Percentiles rank a stretch among this genome's conserved stretches.
Evolutionary conservation across 192 early-diverging fungal genomes (phyloP).

Genomic region (Dissophora ornata): DNA sequence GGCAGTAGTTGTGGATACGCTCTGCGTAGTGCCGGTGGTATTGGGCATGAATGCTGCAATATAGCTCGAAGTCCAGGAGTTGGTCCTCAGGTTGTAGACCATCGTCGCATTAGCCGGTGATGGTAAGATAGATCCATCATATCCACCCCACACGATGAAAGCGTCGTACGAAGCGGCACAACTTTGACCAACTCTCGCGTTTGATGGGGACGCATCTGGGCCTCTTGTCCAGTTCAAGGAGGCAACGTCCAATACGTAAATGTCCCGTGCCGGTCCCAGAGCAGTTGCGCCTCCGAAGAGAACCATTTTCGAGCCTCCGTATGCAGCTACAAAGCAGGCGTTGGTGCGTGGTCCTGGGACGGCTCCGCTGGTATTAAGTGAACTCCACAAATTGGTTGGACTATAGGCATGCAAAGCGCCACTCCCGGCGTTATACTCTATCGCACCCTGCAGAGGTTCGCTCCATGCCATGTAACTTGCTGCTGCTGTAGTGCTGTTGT

Average conservation of each 20-base stretch:
- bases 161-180: conserved; percentile 20
- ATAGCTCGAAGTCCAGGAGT: neutral
- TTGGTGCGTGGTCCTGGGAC: neutral
- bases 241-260: conserved; percentile 23
- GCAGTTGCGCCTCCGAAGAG: conserved; percentile 5
- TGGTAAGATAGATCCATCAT: neutral
- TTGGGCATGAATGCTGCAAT: no score
- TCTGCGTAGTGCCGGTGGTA: no score
- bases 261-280: conserved; percentile 7
- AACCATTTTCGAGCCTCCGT: conserved; percentile 3
- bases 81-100: conserved; percentile 4
- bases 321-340: conserved; percentile 1
- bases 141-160: conserved; percentile 26
- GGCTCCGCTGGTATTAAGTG: neutral
- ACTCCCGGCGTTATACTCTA: no score
- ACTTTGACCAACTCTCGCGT: neutral
- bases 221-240: conserved; percentile 8
- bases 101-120: neutral
- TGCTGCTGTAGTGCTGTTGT: no score
- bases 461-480: no score
- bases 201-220: neutral
- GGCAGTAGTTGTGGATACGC: no score
- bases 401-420: no score
- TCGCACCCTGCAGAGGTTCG: no score
- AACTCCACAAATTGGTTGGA: no score